Percentiles rank a stretch among this genome's conserved stretches.
These are phyloP conservation scores for Exophiala sideris DNA, from an alignment of 2,329 filamentous ascomycete species.

Conservation along the genomic window DNA sequence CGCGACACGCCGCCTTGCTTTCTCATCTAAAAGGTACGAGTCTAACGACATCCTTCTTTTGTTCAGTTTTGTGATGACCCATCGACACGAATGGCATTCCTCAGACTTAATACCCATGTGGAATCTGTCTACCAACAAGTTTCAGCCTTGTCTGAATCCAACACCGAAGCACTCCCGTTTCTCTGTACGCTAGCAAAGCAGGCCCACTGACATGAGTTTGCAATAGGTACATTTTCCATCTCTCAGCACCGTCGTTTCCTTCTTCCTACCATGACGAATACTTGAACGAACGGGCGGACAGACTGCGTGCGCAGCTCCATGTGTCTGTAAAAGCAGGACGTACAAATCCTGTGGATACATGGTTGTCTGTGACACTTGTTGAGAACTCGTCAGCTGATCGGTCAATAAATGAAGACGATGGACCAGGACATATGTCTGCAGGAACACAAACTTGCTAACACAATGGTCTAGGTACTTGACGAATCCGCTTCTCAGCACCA, in stretches of 20 bases:
- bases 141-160: constrained; percentile 66
- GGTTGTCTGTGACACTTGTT: constrained; percentile 58
- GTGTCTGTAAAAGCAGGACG: constrained; percentile 55
- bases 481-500: constrained; percentile 29
- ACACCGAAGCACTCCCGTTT: not conserved
- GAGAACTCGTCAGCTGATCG: constrained; percentile 65
- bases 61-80: constrained; percentile 55
- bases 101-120: constrained; percentile 64
- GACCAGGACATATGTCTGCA: constrained; percentile 20
- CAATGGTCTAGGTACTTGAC: constrained; percentile 31
- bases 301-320: constrained; percentile 52
- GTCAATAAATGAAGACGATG: constrained; percentile 11
- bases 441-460: constrained; percentile 20
- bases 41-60: constrained; percentile 3
- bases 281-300: constrained; percentile 69
- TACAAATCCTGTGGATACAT: constrained; percentile 63
- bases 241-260: constrained; percentile 17
- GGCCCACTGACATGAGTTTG: constrained; percentile 19
- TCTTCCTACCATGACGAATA: constrained; percentile 53
- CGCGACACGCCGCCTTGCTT: not conserved
- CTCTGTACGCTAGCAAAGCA: constrained; percentile 1
- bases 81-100: constrained; percentile 66
- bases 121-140: constrained; percentile 61
- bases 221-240: constrained; percentile 24
- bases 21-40: constrained; percentile 44